Percentiles rank a stretch among this genome's conserved stretches.
Evolutionary conservation across 2,329 filamentous ascomycete genomes (phyloP).

Genomic region (Aspergillus amoenus): DNA sequence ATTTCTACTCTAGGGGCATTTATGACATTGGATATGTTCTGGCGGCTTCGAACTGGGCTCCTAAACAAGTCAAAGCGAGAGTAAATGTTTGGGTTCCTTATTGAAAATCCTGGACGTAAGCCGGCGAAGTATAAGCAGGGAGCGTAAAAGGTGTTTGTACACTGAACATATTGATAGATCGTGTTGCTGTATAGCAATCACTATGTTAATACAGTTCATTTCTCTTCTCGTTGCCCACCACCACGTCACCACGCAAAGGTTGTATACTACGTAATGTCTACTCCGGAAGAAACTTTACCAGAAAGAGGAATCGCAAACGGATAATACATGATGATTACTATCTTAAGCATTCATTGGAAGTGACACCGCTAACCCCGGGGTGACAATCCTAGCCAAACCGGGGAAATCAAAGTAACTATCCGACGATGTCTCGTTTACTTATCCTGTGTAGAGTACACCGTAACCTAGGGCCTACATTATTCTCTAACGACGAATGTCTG

Average conservation of each 20-base stretch:
- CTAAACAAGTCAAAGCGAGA: constrained; percentile 31
- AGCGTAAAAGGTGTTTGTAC: neutral
- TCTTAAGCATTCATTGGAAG: constrained; percentile 1
- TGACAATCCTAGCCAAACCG: neutral
- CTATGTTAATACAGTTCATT: neutral
- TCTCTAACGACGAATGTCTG: neutral
- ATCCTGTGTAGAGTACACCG: neutral
- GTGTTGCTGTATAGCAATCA: neutral
- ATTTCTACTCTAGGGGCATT: constrained; percentile 29
- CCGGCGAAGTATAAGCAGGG: too few relatives aligned
- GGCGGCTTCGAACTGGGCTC: constrained; percentile 29
- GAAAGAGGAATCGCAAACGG: neutral
- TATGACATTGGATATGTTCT: constrained; percentile 41
- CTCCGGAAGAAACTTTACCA: neutral
- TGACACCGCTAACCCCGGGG: neutral
- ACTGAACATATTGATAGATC: neutral
- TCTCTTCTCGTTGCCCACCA: neutral
- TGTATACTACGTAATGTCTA: neutral
- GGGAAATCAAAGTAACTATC: neutral
- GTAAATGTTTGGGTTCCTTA: constrained; percentile 6
- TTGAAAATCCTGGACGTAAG: neutral
- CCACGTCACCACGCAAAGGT: neutral
- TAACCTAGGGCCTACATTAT: neutral
- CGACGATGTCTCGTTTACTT: neutral
- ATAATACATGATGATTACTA: neutral